Percentiles rank a stretch among this genome's conserved stretches.
phyloP scores from a whole-genome alignment of 2,329 filamentous ascomycete genomes.

The Curvularia spicifera region DNA sequence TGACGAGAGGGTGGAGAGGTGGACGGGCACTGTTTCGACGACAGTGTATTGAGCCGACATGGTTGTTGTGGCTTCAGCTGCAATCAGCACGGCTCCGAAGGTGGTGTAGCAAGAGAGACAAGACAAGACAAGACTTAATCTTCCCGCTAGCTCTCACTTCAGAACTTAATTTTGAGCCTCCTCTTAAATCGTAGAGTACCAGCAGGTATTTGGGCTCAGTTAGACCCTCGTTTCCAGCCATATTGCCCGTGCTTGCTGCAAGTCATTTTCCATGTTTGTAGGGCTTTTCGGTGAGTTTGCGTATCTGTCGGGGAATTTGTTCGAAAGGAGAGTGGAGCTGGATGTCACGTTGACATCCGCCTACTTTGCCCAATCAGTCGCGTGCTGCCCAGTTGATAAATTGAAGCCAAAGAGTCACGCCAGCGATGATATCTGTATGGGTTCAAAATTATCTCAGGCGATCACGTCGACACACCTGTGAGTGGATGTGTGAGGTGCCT shows the following conservation, averaged over 20 bases:
- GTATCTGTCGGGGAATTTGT: conserved; percentile 8
- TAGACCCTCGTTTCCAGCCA: background rate
- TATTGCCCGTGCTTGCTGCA: background rate
- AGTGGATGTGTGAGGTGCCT: too few species aligned
- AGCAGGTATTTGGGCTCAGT: too few species aligned
- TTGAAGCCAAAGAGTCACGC: too few species aligned
- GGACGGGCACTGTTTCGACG: conserved; percentile 7
- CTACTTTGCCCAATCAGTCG: background rate
- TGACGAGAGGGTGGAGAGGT: conserved; percentile 2
- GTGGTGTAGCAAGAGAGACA: background rate
- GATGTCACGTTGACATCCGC: background rate
- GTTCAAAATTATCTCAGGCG: too few species aligned
- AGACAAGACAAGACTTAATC: background rate
- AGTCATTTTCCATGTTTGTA: background rate
- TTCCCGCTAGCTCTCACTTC: too few species aligned
- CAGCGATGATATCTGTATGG: too few species aligned
- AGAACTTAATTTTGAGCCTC: background rate
- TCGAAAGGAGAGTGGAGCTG: background rate
- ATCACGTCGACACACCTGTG: too few species aligned
- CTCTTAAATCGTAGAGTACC: background rate
- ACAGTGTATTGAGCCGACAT: conserved; percentile 5
- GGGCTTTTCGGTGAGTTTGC: conserved; percentile 9
- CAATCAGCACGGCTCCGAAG: too few species aligned
- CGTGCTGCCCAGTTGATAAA: background rate
- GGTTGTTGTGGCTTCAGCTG: background rate